These are phyloP conservation scores for Dalechampia spathulata DNA, from an alignment of 441 rosid species.

Conservation along the genomic window DNA sequence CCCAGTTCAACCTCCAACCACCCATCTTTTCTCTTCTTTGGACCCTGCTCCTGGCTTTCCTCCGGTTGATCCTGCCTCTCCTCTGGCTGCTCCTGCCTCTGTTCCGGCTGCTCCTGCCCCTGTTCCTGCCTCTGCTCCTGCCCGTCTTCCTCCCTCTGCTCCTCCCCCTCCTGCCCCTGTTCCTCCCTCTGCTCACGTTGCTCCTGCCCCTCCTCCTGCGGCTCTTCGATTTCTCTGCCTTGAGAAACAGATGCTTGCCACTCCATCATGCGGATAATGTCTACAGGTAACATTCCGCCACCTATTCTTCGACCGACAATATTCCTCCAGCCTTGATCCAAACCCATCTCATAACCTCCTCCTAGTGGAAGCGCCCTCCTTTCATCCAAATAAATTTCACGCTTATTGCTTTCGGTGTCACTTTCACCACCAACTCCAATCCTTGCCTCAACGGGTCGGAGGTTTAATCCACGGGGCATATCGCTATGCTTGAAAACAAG, in stretches of 20 bases:
- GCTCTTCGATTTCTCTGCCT: too few relatives aligned
- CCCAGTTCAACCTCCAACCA: constrained; percentile 55
- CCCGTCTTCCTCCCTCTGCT: not conserved
- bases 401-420: constrained; percentile 13
- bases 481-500: not conserved
- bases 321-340: too few relatives aligned
- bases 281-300: too few relatives aligned
- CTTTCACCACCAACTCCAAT: constrained; percentile 39
- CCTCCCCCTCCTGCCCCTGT: not conserved
- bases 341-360: too few relatives aligned
- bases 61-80: not conserved
- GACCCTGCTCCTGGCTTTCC: not conserved
- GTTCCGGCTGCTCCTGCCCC: not conserved
- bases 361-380: too few relatives aligned
- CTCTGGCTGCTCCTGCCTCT: not conserved
- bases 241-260: too few relatives aligned
- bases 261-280: too few relatives aligned
- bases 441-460: constrained; percentile 24
- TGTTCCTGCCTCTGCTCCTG: not conserved
- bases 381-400: constrained; percentile 14
- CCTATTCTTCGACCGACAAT: too few relatives aligned
- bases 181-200: not conserved
- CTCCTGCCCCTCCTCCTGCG: not conserved
- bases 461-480: constrained; percentile 28
- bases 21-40: constrained; percentile 29